These are phyloP conservation scores for Meredithiella fracta DNA, from an alignment of 2,329 filamentous ascomycete species.

Conservation along the genomic window DNA sequence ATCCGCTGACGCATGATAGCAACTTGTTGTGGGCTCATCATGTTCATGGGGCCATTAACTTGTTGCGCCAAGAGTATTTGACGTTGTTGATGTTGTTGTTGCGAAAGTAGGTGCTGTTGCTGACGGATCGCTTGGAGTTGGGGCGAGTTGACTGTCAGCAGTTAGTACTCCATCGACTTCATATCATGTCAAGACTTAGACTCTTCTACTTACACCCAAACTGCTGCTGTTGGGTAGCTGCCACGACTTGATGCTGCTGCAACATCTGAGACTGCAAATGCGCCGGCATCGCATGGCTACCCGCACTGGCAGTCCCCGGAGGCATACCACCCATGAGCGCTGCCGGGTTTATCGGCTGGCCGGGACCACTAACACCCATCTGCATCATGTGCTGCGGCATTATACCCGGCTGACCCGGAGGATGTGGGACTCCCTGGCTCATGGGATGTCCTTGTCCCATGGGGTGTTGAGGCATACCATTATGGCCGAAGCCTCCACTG, in stretches of 20 bases:
- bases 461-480: slow-evolving; percentile 53
- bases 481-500: slow-evolving; percentile 50
- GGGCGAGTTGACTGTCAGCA: background rate
- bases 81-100: slow-evolving; percentile 35
- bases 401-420: slow-evolving; percentile 46
- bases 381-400: slow-evolving; percentile 55
- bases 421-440: slow-evolving; percentile 47
- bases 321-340: slow-evolving; percentile 65
- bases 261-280: slow-evolving; percentile 48
- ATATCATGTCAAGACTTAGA: too few species aligned
- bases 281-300: slow-evolving; percentile 48
- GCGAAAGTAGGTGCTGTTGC: slow-evolving; percentile 39
- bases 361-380: slow-evolving; percentile 52
- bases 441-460: slow-evolving; percentile 46
- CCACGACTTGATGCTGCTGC: slow-evolving; percentile 31
- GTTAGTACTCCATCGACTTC: too few species aligned
- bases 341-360: slow-evolving; percentile 52
- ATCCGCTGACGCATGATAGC: slow-evolving; percentile 27
- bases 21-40: slow-evolving; percentile 33
- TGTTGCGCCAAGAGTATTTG: slow-evolving; percentile 40
- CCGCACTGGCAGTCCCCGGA: slow-evolving; percentile 44
- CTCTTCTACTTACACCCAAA: slow-evolving; percentile 11
- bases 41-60: slow-evolving; percentile 31
- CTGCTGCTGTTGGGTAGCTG: slow-evolving; percentile 3
- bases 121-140: slow-evolving; percentile 23